Evolutionary conservation across 2,329 filamentous ascomycete species (phyloP).

Genomic region (Xylaria hypoxylon): DNA sequence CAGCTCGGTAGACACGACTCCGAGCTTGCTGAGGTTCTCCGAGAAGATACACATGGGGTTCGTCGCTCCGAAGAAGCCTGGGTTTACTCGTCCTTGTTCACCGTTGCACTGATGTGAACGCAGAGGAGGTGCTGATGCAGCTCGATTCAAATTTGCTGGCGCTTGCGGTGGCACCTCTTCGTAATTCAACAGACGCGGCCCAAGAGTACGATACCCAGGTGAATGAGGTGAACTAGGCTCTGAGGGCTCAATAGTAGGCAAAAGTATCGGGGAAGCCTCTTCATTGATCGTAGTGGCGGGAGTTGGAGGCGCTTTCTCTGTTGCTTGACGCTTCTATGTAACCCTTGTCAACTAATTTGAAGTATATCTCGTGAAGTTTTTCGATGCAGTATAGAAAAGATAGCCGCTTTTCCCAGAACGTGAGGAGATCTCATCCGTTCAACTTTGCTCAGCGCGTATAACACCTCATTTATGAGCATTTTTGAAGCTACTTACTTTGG

Average conservation of each 20-base stretch:
- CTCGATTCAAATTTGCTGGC: constrained; percentile 43
- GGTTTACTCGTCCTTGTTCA: constrained; percentile 41
- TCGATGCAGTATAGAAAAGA: neutral
- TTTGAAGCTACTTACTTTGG: constrained; percentile 45
- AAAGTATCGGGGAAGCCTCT: constrained; percentile 31
- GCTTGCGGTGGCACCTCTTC: constrained; percentile 32
- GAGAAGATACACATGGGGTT: constrained; percentile 50
- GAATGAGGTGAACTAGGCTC: constrained; percentile 21
- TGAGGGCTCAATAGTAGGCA: constrained; percentile 44
- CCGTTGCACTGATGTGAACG: constrained; percentile 41
- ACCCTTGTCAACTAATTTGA: constrained; percentile 17
- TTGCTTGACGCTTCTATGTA: constrained; percentile 40
- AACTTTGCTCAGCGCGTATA: neutral
- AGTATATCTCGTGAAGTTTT: neutral
- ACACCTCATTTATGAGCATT: constrained; percentile 4
- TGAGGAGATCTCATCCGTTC: constrained; percentile 19
- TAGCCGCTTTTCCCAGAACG: neutral
- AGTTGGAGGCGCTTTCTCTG: constrained; percentile 39
- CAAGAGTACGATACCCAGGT: constrained; percentile 21
- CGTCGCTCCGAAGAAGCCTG: constrained; percentile 50
- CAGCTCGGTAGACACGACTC: constrained; percentile 44
- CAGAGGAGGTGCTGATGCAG: constrained; percentile 50
- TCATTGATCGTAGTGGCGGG: constrained; percentile 41
- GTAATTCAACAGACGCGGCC: constrained; percentile 6
- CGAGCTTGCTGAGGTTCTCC: constrained; percentile 49